Conservation (phyloP, 2,329 filamentous ascomycete genomes). For the Aspergillus quadrilineatus region DNA sequence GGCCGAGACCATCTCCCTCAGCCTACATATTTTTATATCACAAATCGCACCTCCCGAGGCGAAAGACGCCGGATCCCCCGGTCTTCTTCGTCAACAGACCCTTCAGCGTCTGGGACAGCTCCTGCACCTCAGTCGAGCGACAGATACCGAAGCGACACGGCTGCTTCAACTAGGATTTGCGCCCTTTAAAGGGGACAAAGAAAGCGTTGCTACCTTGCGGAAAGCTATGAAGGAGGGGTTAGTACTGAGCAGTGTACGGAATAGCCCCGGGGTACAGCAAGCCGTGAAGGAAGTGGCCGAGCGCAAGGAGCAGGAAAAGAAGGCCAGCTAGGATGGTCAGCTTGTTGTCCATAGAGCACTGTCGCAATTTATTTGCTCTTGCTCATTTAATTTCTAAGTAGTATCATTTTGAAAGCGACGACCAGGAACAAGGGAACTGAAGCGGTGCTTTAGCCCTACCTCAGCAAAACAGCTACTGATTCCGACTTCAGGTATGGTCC, state of each 20-base stretch:
- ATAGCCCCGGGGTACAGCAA: slow-evolving; percentile 77
- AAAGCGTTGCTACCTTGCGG: slow-evolving; percentile 63
- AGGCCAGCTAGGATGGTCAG: slow-evolving; percentile 18
- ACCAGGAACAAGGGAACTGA: too few relatives aligned
- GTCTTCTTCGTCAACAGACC: slow-evolving; percentile 46
- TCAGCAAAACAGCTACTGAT: too few relatives aligned
- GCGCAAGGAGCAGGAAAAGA: slow-evolving; percentile 51
- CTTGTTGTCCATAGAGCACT: background rate
- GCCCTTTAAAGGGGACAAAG: slow-evolving; percentile 73
- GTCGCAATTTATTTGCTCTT: too few relatives aligned
- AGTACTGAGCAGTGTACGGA: slow-evolving; percentile 78
- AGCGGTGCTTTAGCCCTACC: too few relatives aligned
- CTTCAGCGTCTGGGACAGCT: slow-evolving; percentile 67
- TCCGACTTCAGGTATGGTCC: too few relatives aligned
- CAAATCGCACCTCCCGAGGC: slow-evolving; percentile 71
- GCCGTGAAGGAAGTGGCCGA: slow-evolving; percentile 69
- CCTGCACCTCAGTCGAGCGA: slow-evolving; percentile 56
- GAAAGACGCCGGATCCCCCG: slow-evolving; percentile 33
- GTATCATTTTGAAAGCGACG: too few relatives aligned
- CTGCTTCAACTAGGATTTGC: slow-evolving; percentile 75
- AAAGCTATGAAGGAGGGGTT: slow-evolving; percentile 80
- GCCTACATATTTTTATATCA: slow-evolving; percentile 77
- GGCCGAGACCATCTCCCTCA: slow-evolving; percentile 72
- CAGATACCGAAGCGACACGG: slow-evolving; percentile 68
- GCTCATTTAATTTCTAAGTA: too few relatives aligned